Evolutionary conservation across 768 basidiomycete genomes (phyloP).

Genomic region (Trametopsis cervina): DNA sequence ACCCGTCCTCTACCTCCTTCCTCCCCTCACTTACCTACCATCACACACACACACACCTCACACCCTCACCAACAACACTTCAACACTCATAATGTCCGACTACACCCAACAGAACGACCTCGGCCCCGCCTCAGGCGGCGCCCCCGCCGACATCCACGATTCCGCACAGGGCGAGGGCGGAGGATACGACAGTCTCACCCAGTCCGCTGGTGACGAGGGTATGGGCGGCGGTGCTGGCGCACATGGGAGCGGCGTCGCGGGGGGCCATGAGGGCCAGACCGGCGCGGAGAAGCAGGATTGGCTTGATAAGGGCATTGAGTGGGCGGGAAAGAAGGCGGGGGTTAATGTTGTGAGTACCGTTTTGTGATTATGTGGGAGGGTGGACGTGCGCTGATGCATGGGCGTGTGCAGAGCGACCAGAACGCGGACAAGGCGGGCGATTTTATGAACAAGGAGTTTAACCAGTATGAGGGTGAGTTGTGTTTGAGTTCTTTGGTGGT

Average conservation of each 20-base stretch:
- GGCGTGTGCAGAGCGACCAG: slow-evolving; percentile 18
- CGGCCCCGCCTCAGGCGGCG: background rate
- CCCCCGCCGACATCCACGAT: background rate
- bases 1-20: background rate
- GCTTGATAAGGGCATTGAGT: slow-evolving; percentile 23
- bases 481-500: too few species aligned
- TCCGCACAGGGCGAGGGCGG: slow-evolving; percentile 11
- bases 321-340: slow-evolving; percentile 19
- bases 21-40: background rate
- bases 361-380: background rate
- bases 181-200: slow-evolving; percentile 19
- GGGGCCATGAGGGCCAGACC: slow-evolving; percentile 14
- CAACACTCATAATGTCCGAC: background rate
- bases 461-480: slow-evolving; percentile 17
- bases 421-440: slow-evolving; percentile 23
- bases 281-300: slow-evolving; percentile 20
- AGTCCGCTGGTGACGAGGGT: slow-evolving; percentile 9
- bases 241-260: slow-evolving; percentile 22
- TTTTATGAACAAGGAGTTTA: slow-evolving; percentile 20
- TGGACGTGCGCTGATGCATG: too few species aligned
- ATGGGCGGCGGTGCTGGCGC: slow-evolving; percentile 22
- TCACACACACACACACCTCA: background rate
- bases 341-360: slow-evolving; percentile 32
- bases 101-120: background rate
- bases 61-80: too few species aligned